A percentile compares a stretch with the other conserved stretches of the same genome.
phyloP scores from a whole-genome alignment of 2,329 filamentous ascomycete species.

The Cladophialophora carrionii region DNA sequence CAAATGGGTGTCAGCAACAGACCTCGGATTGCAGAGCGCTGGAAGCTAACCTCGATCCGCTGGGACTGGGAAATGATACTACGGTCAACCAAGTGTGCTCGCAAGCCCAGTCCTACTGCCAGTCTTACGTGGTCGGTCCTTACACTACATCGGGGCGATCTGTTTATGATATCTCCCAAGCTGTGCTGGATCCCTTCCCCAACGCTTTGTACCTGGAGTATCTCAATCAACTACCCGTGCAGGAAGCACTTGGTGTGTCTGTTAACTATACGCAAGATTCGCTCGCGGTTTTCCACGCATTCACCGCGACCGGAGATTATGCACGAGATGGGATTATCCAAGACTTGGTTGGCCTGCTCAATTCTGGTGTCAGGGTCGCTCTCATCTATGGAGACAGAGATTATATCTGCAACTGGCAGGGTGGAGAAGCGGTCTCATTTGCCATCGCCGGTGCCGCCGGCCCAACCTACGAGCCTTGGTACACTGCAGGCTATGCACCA shows the following conservation, averaged over 20 bases:
- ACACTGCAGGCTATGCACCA: conserved; percentile 52
- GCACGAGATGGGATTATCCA: conserved; percentile 39
- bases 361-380: conserved; percentile 50
- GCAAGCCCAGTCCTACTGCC: conserved; percentile 40
- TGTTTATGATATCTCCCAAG: conserved; percentile 63
- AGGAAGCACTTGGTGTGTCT: conserved; percentile 59
- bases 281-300: conserved; percentile 41
- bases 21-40: conserved; percentile 36
- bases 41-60: conserved; percentile 35
- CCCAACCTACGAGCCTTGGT: conserved; percentile 35
- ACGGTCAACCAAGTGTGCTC: conserved; percentile 39
- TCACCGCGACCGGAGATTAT: conserved; percentile 39
- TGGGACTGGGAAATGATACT: conserved; percentile 34
- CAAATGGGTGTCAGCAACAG: conserved; percentile 38
- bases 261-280: conserved; percentile 48
- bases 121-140: conserved; percentile 46
- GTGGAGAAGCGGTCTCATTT: conserved; percentile 54
- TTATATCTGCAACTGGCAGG: conserved; percentile 48
- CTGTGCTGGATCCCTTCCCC: conserved; percentile 61
- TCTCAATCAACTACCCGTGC: conserved; percentile 60
- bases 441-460: conserved; percentile 45
- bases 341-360: conserved; percentile 41
- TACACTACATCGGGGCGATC: conserved; percentile 43
- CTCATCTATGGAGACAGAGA: conserved; percentile 49
- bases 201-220: conserved; percentile 60